A percentile compares a stretch with the other conserved stretches of the same genome.
phyloP scores from a whole-genome alignment of 345 rosid species.

The Eucalyptus shirleyi region DNA sequence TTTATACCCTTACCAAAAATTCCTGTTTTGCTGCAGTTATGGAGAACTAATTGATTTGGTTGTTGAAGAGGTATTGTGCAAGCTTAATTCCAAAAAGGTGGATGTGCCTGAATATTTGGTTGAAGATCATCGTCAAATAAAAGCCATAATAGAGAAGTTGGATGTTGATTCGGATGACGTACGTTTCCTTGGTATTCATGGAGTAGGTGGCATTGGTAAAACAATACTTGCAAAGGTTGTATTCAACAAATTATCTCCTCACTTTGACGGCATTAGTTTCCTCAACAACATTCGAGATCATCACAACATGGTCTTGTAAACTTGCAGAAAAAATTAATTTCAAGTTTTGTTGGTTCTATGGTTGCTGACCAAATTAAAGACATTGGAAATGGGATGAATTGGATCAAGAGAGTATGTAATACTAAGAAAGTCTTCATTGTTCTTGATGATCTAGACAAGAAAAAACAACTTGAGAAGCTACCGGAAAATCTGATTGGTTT shows the following conservation, averaged over 20 bases:
- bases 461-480: background rate
- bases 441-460: background rate
- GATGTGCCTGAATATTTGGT: background rate
- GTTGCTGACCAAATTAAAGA: background rate
- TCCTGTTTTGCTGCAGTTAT: background rate
- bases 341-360: background rate
- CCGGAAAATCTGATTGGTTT: background rate
- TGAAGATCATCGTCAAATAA: background rate
- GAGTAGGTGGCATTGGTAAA: background rate
- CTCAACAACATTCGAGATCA: slow-evolving; percentile 1
- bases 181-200: background rate
- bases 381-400: background rate
- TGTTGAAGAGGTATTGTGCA: background rate
- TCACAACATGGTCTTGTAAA: background rate
- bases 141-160: background rate
- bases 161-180: background rate
- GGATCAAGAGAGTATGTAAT: background rate
- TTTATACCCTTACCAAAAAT: background rate
- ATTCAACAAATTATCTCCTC: background rate
- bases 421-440: background rate
- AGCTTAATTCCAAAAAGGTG: background rate
- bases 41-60: background rate
- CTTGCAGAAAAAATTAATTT: background rate
- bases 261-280: slow-evolving; percentile 7
- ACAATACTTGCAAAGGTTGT: background rate